Evolutionary conservation across 1,284 basidiomycete species (phyloP).

Genomic region (Albatrellus sp.): DNA sequence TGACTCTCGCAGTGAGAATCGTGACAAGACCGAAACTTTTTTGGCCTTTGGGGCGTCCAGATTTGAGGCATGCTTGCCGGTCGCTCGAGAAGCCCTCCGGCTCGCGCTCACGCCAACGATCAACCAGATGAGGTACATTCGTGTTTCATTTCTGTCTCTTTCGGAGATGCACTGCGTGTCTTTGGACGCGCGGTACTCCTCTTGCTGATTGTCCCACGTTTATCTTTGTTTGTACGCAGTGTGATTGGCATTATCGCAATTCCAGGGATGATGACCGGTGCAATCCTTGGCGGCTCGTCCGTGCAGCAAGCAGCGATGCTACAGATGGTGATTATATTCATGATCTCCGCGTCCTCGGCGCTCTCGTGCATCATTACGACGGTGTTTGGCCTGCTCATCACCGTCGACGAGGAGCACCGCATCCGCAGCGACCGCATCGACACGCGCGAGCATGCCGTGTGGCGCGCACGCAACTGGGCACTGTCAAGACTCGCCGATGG

Average conservation of each 20-base stretch:
- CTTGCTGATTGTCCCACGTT: background rate
- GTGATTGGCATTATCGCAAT: conserved; percentile 72
- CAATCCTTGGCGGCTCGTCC: conserved; percentile 73
- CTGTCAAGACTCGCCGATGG: background rate
- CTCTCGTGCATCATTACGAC: conserved; percentile 57
- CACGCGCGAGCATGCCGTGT: conserved; percentile 32
- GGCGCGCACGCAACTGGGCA: conserved; percentile 18
- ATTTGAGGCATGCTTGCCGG: conserved; percentile 68
- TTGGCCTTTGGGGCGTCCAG: conserved; percentile 75
- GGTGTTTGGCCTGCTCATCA: conserved; percentile 42
- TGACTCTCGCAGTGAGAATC: conserved; percentile 50
- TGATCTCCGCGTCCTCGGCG: conserved; percentile 69
- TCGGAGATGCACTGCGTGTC: no score
- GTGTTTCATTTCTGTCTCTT: background rate
- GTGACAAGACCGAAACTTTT: conserved; percentile 73
- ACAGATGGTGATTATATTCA: conserved; percentile 88
- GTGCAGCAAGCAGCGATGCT: conserved; percentile 75
- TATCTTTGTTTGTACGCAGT: conserved; percentile 22
- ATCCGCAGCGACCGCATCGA: conserved; percentile 61
- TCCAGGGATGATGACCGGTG: conserved; percentile 82
- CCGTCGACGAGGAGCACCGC: conserved; percentile 59
- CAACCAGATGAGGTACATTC: conserved; percentile 69
- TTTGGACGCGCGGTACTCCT: no score
- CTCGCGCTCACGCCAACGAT: conserved; percentile 70
- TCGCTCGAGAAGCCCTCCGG: conserved; percentile 66